Conservation (phyloP, 345 rosid species). For the Punica granatum region DNA sequence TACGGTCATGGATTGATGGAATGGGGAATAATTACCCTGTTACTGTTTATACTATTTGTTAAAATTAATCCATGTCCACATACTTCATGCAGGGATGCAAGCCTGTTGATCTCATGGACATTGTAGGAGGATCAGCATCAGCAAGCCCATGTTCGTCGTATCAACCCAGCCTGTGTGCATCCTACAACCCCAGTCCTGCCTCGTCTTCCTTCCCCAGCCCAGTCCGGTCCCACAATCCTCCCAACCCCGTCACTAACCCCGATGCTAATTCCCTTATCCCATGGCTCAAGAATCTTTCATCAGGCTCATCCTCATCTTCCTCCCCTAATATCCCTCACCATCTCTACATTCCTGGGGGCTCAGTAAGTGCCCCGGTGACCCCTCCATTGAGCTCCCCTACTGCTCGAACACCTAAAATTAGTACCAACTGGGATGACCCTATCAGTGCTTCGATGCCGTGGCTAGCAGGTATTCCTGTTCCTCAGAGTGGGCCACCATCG, state of each 20-base stretch:
- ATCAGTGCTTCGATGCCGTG: slow-evolving; percentile 41
- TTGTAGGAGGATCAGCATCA: slow-evolving; percentile 77
- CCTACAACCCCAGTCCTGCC: slow-evolving; percentile 87
- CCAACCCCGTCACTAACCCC: slow-evolving; percentile 37
- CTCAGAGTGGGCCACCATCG: slow-evolving; percentile 78
- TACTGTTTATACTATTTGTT: neutral
- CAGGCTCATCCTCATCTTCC: slow-evolving; percentile 54
- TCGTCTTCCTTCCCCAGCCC: slow-evolving; percentile 50
- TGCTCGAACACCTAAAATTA: slow-evolving; percentile 46
- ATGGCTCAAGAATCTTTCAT: slow-evolving; percentile 89
- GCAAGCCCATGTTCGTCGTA: slow-evolving; percentile 93
- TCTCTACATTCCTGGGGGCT: slow-evolving; percentile 57
- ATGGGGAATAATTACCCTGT: neutral
- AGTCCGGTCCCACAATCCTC: slow-evolving; percentile 36
- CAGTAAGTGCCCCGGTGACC: slow-evolving; percentile 95
- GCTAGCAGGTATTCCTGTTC: slow-evolving; percentile 64
- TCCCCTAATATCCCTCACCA: slow-evolving; percentile 49
- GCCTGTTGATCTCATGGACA: slow-evolving; percentile 74
- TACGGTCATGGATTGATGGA: neutral
- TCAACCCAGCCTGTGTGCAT: slow-evolving; percentile 83
- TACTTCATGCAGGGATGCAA: slow-evolving; percentile 63
- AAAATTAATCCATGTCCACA: neutral
- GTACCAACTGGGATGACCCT: slow-evolving; percentile 55
- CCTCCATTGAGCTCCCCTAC: slow-evolving; percentile 84
- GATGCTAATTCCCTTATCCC: slow-evolving; percentile 91